Conservation (phyloP, 2,329 filamentous ascomycete genomes). For the Pseudocercospora musae region DNA sequence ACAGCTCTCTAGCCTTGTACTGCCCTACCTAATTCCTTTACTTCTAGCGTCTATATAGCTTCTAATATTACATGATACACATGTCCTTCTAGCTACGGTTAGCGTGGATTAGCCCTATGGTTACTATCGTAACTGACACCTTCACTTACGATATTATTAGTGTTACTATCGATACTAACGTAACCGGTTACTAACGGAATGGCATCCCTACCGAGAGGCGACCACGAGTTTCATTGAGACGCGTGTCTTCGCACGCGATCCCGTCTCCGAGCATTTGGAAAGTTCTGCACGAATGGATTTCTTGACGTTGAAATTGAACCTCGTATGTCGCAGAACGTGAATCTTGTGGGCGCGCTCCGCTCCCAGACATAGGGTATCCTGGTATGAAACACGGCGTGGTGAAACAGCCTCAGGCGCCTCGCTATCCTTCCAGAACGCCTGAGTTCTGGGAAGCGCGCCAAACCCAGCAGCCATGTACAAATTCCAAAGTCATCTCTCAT, state of each 20-base stretch:
- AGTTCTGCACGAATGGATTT: not conserved
- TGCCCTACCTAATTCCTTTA: too few species aligned
- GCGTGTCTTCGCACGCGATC: not conserved
- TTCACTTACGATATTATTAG: too few species aligned
- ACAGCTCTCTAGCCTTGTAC: too few species aligned
- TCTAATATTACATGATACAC: too few species aligned
- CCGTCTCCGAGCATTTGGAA: not conserved
- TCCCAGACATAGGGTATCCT: not conserved
- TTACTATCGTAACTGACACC: too few species aligned
- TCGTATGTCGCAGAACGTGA: not conserved
- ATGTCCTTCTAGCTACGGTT: too few species aligned
- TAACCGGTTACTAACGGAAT: too few species aligned
- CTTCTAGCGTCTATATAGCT: too few species aligned
- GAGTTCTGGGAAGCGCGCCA: not conserved
- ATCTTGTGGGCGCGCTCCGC: not conserved
- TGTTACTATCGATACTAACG: too few species aligned
- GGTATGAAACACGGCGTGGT: not conserved
- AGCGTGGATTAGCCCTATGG: too few species aligned
- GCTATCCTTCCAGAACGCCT: not conserved
- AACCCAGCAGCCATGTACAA: not conserved
- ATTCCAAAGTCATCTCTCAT: not conserved
- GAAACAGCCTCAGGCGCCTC: not conserved
- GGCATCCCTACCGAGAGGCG: not conserved
- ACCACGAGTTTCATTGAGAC: not conserved
- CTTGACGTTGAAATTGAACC: not conserved